Percentiles rank a stretch among this genome's conserved stretches.
Evolutionary conservation across 2,329 filamentous ascomycete genomes (phyloP).

Genomic region (Fulvia fulva): DNA sequence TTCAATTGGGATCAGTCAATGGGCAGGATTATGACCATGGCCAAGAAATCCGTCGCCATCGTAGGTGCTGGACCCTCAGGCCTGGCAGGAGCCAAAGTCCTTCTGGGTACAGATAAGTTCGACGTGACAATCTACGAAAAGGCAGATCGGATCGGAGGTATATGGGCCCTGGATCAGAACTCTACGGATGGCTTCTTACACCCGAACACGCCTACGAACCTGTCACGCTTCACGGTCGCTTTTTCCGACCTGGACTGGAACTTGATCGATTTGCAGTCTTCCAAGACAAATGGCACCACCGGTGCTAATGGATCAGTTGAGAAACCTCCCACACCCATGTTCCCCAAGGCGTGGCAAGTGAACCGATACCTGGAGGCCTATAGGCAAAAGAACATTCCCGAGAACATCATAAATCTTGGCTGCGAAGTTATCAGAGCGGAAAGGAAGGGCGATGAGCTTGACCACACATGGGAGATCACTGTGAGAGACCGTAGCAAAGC

Average conservation of each 20-base stretch:
- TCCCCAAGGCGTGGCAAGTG: slow-evolving; percentile 74
- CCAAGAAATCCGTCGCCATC: slow-evolving; percentile 36
- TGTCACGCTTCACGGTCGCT: slow-evolving; percentile 69
- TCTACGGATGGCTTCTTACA: slow-evolving; percentile 53
- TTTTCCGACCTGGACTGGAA: slow-evolving; percentile 67
- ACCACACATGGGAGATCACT: slow-evolving; percentile 20
- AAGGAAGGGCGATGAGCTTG: neutral
- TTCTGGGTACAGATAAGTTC: slow-evolving; percentile 60
- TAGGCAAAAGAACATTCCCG: slow-evolving; percentile 52
- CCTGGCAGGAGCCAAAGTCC: slow-evolving; percentile 56
- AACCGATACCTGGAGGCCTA: slow-evolving; percentile 69
- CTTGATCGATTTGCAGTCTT: slow-evolving; percentile 35
- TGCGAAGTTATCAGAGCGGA: slow-evolving; percentile 20
- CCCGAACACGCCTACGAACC: slow-evolving; percentile 58
- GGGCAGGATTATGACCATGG: neutral
- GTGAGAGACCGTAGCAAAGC: slow-evolving; percentile 17
- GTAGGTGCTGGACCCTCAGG: slow-evolving; percentile 45
- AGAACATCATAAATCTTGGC: slow-evolving; percentile 47
- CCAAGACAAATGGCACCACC: neutral
- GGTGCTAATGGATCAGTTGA: neutral
- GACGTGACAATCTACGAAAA: slow-evolving; percentile 68
- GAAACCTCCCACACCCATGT: slow-evolving; percentile 51
- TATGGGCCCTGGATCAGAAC: slow-evolving; percentile 59
- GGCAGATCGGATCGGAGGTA: slow-evolving; percentile 63
- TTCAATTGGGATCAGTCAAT: neutral